Conservation (phyloP, 2,329 filamentous ascomycete species). For the Alternaria dauci region DNA sequence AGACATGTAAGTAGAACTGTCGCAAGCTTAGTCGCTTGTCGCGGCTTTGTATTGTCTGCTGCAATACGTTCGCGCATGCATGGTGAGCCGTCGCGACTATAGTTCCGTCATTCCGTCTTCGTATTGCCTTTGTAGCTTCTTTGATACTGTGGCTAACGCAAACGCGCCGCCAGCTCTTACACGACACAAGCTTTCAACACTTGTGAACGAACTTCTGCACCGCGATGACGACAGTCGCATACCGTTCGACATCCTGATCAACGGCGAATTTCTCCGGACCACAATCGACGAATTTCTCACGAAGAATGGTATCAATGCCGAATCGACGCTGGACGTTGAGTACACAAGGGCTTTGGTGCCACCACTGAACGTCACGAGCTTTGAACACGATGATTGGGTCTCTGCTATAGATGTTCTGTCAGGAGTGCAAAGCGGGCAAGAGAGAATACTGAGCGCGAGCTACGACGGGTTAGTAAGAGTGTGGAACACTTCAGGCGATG, state of each 20-base stretch:
- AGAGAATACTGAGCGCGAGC: slow-evolving; percentile 86
- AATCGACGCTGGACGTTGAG: slow-evolving; percentile 86
- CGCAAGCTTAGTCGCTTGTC: not conserved
- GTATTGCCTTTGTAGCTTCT: not conserved
- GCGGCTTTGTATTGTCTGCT: not conserved
- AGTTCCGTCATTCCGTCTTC: not conserved
- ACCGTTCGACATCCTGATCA: slow-evolving; percentile 93
- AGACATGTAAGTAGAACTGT: slow-evolving; percentile 40
- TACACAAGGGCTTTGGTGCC: slow-evolving; percentile 93
- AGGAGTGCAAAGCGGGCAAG: slow-evolving; percentile 63
- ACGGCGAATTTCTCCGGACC: slow-evolving; percentile 88
- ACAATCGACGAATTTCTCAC: slow-evolving; percentile 91
- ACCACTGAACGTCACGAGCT: slow-evolving; percentile 87
- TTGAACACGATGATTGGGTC: slow-evolving; percentile 98
- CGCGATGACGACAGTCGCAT: slow-evolving; percentile 68
- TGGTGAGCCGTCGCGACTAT: not conserved
- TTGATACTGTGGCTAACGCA: slow-evolving; percentile 18
- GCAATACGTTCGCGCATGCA: not conserved
- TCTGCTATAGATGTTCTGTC: slow-evolving; percentile 85
- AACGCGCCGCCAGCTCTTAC: slow-evolving; percentile 33
- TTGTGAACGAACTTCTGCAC: slow-evolving; percentile 69
- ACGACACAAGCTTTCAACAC: slow-evolving; percentile 61
- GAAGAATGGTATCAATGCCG: slow-evolving; percentile 84
- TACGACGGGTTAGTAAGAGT: slow-evolving; percentile 90
- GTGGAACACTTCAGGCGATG: slow-evolving; percentile 86